These are phyloP conservation scores for Oryza nivara DNA, from an alignment of 176 grass and related monocot genomes.

Conservation along the genomic window DNA sequence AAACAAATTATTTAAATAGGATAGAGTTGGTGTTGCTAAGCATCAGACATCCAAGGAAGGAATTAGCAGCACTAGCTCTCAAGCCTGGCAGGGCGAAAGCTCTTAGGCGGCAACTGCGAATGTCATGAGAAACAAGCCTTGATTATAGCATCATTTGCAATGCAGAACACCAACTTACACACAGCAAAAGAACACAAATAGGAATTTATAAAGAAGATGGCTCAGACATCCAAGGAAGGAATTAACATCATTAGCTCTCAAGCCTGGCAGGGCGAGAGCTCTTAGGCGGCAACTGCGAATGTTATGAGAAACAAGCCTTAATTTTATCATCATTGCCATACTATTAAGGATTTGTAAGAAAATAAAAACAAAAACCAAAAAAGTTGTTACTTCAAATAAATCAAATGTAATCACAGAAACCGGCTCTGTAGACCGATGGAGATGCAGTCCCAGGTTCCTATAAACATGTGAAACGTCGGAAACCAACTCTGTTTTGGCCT, in stretches of 20 bases:
- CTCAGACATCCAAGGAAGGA: conserved; percentile 67
- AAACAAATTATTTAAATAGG: too few relatives aligned
- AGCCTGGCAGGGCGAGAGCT: conserved; percentile 57
- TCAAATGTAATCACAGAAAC: too few relatives aligned
- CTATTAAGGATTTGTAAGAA: too few relatives aligned
- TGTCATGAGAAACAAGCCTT: conserved; percentile 71
- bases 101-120: conserved; percentile 61
- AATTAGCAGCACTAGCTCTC: conserved; percentile 55
- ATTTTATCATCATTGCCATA: conserved; percentile 41
- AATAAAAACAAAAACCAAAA: too few relatives aligned
- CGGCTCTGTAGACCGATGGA: too few relatives aligned
- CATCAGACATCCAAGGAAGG: conserved; percentile 65
- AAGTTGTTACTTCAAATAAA: too few relatives aligned
- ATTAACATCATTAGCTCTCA: conserved; percentile 53
- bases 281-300: conserved; percentile 61
- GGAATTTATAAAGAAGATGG: neutral
- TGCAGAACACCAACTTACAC: too few relatives aligned
- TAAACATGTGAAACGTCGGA: too few relatives aligned
- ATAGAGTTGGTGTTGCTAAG: too few relatives aligned
- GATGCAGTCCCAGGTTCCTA: too few relatives aligned
- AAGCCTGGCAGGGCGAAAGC: conserved; percentile 58
- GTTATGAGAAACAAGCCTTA: conserved; percentile 68
- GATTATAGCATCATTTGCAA: conserved; percentile 19
- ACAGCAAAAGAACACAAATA: too few relatives aligned
- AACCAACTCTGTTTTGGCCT: too few relatives aligned